Evolutionary conservation across 2,329 filamentous ascomycete genomes (phyloP), one percentile per base, ranked within the genome.

Genomic region (Clonostachys rhizophaga): DNA sequence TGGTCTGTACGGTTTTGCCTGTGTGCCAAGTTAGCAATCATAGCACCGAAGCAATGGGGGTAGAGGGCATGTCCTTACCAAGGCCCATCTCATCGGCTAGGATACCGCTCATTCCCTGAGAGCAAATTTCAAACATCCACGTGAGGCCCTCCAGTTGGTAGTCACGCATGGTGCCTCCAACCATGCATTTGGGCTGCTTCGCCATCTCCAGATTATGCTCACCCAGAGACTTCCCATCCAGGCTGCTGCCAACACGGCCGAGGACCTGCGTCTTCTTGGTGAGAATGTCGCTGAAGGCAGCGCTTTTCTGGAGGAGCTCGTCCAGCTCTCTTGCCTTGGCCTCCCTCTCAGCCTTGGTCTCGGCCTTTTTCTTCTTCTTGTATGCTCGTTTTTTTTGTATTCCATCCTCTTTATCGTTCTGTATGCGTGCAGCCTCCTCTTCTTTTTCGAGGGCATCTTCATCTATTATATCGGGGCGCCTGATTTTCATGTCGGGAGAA

Each of bases 71-170:
- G 24, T 30, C 4, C 9, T 30, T 30, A 79, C 80, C 81, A 6
- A 96, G 68, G 0, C 91, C 91, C 91, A 96, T 96, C 64, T 96
- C 91, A 57, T 96, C 91, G 0, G 91, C 91, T 34, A 96, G 65
- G 48, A 96, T 96, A 2, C 91, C 91, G 54, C 90, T 95, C 64
- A 96, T 80, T 11, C 91, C 91, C 58, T 96, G 94, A 3, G 76
- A 67, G 48, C 78, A 81, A 46, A 83, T 79, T 73, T 96, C 90
- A 57, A 87, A 95, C 73, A 99, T 85, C 94, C 94, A 99, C 1
- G 95, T 95, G 1, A 99, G 67, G 0, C 94, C 94, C 62, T 97
- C 92, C 0, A 99, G 71, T 58, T 99, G 94, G 60, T 99, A 99
- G 52, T 89, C 87, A 16, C 91, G 78, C 92, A 99, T 97, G 5